Conservation (phyloP, 108 stramenopile species). For the Fragilariopsis cylindrus region DNA sequence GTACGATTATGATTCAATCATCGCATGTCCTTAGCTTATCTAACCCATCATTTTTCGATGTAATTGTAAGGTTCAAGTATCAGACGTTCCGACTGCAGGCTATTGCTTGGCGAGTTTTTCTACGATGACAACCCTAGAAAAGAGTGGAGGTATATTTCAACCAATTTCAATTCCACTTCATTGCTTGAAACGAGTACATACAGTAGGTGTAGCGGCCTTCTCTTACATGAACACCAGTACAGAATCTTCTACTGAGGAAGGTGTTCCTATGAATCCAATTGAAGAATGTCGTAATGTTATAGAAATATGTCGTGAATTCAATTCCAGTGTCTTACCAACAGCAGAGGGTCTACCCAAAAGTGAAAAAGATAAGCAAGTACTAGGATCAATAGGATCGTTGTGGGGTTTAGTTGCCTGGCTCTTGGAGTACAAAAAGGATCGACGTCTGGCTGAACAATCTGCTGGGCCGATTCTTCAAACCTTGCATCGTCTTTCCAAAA, state of each 20-base stretch:
- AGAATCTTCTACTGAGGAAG: conserved; percentile 35
- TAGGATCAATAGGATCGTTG: conserved; percentile 52
- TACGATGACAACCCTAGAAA: conserved; percentile 17
- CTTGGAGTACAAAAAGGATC: conserved; percentile 32
- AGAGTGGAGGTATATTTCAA: conserved; percentile 47
- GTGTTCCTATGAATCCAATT: conserved; percentile 35
- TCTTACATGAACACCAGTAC: conserved; percentile 38
- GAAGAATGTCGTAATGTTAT: conserved; percentile 47
- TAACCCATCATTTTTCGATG: neutral
- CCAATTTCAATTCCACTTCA: conserved; percentile 52
- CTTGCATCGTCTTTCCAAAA: conserved; percentile 51
- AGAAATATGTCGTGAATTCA: conserved; percentile 64
- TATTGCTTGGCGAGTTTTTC: conserved; percentile 43
- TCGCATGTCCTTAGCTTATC: neutral
- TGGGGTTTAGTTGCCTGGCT: conserved; percentile 50
- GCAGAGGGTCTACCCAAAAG: conserved; percentile 43
- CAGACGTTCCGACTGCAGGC: conserved; percentile 43
- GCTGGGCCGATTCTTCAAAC: conserved; percentile 54
- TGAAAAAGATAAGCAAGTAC: conserved; percentile 50
- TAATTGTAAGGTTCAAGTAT: conserved; percentile 35
- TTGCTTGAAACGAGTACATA: conserved; percentile 59
- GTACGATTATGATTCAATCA: neutral
- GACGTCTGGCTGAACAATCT: conserved; percentile 31
- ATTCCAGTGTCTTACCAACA: conserved; percentile 58
- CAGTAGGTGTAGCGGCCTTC: conserved; percentile 51